phyloP scores from a whole-genome alignment of 2,329 filamentous ascomycete species.

The Epicoccum sorghinum region DNA sequence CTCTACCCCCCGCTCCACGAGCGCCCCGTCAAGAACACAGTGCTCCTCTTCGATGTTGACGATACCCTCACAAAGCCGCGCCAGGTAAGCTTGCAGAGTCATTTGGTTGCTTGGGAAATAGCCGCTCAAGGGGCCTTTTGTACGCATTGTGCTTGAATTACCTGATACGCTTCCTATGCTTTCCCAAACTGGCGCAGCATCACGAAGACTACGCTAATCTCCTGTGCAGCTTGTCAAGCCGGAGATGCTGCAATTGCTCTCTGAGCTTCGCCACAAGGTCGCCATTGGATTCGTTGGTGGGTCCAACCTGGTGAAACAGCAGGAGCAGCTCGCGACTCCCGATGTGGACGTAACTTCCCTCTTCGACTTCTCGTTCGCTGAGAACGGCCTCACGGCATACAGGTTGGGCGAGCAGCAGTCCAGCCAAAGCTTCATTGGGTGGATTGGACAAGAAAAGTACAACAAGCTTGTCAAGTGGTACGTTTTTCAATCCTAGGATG shows the following conservation, averaged over 20 bases:
- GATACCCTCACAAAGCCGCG: slow-evolving; percentile 86
- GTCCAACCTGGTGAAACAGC: slow-evolving; percentile 89
- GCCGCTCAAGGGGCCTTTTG: no score
- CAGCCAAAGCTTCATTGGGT: slow-evolving; percentile 86
- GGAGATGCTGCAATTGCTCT: slow-evolving; percentile 83
- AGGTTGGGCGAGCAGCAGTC: slow-evolving; percentile 78
- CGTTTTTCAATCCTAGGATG: slow-evolving; percentile 5
- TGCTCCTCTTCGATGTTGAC: slow-evolving; percentile 96
- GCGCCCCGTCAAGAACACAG: slow-evolving; percentile 88
- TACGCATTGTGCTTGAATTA: neutral
- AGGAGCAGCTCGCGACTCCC: slow-evolving; percentile 83
- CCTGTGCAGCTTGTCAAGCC: slow-evolving; percentile 66
- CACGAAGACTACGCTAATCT: slow-evolving; percentile 17
- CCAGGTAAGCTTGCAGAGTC: slow-evolving; percentile 58
- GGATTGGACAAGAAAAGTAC: slow-evolving; percentile 86
- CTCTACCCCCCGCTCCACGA: slow-evolving; percentile 77
- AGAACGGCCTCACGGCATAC: slow-evolving; percentile 94
- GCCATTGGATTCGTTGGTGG: slow-evolving; percentile 93
- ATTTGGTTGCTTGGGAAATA: neutral
- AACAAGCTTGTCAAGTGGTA: slow-evolving; percentile 73
- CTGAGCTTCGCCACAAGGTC: slow-evolving; percentile 80
- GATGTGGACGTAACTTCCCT: slow-evolving; percentile 75
- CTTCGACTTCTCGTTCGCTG: slow-evolving; percentile 97
- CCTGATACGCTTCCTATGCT: neutral
- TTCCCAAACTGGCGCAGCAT: neutral